Conservation (phyloP, 768 basidiomycete genomes). For the Termitomyces sp. region DNA sequence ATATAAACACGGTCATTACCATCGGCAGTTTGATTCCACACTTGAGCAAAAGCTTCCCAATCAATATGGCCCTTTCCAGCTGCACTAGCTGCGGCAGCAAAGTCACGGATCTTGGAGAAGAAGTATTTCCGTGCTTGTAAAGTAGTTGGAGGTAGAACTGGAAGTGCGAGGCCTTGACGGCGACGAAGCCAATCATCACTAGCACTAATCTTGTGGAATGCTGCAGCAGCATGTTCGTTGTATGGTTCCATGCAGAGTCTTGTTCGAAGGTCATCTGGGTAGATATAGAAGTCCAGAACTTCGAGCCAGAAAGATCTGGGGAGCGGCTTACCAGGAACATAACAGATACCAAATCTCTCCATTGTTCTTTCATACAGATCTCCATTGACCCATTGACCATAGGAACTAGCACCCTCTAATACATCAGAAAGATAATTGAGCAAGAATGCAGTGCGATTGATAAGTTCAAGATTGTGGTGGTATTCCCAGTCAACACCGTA, state of each 20-base stretch:
- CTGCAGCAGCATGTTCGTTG: not conserved
- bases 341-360: slow-evolving; percentile 19
- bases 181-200: slow-evolving; percentile 19
- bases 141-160: slow-evolving; percentile 18
- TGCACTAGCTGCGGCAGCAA: not conserved
- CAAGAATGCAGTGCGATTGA: slow-evolving; percentile 15
- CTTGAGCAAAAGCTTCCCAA: not conserved
- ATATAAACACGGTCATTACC: slow-evolving; percentile 14
- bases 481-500: slow-evolving; percentile 2
- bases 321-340: slow-evolving; percentile 16
- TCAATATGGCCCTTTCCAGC: slow-evolving; percentile 11
- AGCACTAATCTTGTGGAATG: slow-evolving; percentile 3
- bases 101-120: not conserved
- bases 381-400: slow-evolving; percentile 20
- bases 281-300: not conserved
- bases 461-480: slow-evolving; percentile 14
- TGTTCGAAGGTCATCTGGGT: not conserved
- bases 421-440: slow-evolving; percentile 17
- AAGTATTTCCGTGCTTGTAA: slow-evolving; percentile 11
- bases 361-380: slow-evolving; percentile 19
- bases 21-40: not conserved
- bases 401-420: slow-evolving; percentile 14
- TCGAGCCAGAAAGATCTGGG: not conserved
- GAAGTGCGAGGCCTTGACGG: slow-evolving; percentile 20
- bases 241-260: not conserved